These are phyloP conservation scores for Sonneratia alba DNA, from an alignment of 345 rosid genomes.

Conservation along the genomic window DNA sequence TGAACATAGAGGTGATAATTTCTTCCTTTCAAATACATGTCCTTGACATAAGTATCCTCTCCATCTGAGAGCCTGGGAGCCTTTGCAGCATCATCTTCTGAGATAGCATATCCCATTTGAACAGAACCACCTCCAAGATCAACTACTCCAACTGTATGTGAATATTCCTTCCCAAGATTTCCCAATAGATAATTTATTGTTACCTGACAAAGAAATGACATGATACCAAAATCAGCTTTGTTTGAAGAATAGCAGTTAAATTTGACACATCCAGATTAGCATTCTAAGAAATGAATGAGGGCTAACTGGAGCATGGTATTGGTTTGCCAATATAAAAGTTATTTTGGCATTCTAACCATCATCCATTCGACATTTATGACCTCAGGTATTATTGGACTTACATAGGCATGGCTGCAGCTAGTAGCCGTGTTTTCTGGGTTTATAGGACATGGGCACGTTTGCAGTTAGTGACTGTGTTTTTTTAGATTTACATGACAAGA, in stretches of 20 bases:
- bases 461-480: not conserved
- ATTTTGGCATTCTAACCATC: not conserved
- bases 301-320: not conserved
- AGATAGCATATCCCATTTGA: conserved; percentile 97
- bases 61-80: conserved; percentile 60
- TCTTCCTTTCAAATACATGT: conserved; percentile 69
- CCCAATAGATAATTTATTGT: conserved; percentile 84
- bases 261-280: not conserved
- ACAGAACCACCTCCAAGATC: conserved; percentile 99
- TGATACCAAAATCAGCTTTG: not conserved
- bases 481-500: not conserved
- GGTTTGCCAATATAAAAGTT: not conserved
- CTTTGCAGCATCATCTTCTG: conserved; percentile 63
- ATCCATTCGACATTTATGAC: not conserved
- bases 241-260: not conserved
- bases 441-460: too few species aligned
- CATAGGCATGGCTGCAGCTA: not conserved
- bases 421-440: too few species aligned
- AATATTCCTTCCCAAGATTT: conserved; percentile 60
- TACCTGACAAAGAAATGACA: conserved; percentile 38
- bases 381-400: not conserved
- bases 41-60: conserved; percentile 70
- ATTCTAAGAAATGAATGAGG: not conserved
- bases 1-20: conserved; percentile 79
- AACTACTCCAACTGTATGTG: conserved; percentile 83